phyloP scores from a whole-genome alignment of 805 yeast genomes.

The Nakazawaea ishiwadae region DNA sequence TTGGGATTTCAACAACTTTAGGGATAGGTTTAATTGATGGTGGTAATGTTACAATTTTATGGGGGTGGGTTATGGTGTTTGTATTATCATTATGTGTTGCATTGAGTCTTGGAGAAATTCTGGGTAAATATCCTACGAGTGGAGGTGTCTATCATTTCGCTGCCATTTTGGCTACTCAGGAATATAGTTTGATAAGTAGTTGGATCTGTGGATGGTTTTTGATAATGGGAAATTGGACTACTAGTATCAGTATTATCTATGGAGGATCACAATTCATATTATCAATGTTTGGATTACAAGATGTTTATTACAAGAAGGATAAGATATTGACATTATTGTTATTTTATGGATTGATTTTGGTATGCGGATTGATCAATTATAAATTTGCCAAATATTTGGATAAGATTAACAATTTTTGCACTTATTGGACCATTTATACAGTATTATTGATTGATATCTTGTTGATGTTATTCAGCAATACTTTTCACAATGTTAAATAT shows the following conservation, averaged over 20 bases:
- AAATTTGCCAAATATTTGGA: conserved; percentile 58
- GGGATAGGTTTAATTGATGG: conserved; percentile 72
- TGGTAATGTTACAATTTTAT: conserved; percentile 68
- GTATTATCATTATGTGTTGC: conserved; percentile 61
- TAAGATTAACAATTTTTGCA: conserved; percentile 59
- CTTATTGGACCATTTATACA: conserved; percentile 72
- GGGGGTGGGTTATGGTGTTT: conserved; percentile 70
- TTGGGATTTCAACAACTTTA: conserved; percentile 71
- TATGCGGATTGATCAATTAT: conserved; percentile 62
- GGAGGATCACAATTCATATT: conserved; percentile 74
- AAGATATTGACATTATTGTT: conserved; percentile 50
- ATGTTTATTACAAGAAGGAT: conserved; percentile 55
- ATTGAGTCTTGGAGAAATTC: conserved; percentile 70
- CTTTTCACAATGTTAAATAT: conserved; percentile 53
- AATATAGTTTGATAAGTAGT: conserved; percentile 52
- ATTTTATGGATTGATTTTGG: conserved; percentile 48
- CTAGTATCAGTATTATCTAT: conserved; percentile 67
- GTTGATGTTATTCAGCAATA: conserved; percentile 50
- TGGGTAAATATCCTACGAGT: conserved; percentile 72
- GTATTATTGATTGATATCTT: conserved; percentile 63
- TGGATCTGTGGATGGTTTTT: conserved; percentile 81
- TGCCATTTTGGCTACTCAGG: conserved; percentile 59
- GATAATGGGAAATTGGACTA: conserved; percentile 72
- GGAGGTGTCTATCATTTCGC: conserved; percentile 76
- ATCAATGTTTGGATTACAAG: conserved; percentile 59